Evolutionary conservation across 495 filamentous ascomycete species (phyloP), one percentile per base, ranked within the genome.

Genomic region (Trichodelitschia bisporula): DNA sequence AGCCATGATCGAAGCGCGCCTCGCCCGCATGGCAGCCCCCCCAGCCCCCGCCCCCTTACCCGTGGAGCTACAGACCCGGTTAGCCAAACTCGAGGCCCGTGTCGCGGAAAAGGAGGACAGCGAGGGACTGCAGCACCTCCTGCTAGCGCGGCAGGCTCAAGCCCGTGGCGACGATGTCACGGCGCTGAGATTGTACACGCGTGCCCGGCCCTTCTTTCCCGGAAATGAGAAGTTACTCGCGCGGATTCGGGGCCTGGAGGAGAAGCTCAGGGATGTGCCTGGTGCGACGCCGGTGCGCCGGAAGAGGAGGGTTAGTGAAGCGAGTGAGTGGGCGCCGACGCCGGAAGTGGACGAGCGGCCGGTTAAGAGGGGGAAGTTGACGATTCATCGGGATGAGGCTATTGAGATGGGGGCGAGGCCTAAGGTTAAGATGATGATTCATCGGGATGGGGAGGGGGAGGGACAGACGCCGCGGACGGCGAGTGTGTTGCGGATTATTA

Each of bases 131-230:
- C 77, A 75, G 0, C 79, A 72, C 39, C 48, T 93, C 31, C 58
- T 93, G 11, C 83, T 90, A 65, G 86, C 80, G 0, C 79, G 86
- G 38, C 80, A 93, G 41, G 79, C 91, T 39, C 76, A 77, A 36
- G 75, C 71, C 16, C 59, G 72, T 1, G 79, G 79, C 0, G 77
- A 93, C 36, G 66, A 84, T 27, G 51, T 53, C 3, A 76, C 66
- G 15, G 80, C 83, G 0, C 47, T 97, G 39, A 71, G 61, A 41
- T 82, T 89, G 69, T 93, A 89, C 38, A 69, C 79, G 44, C 54
- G 78, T 20, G 86, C 86, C 1, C 50, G 77, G 18, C 70, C 74
- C 0, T 82, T 68, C 46, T 97, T 97, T 42, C 86, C 83, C 0
- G 66, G 71, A 2, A 86, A 93, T 43, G 56, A 66, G 27, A 93